Base-by-base conservation (phyloP, 2,329 filamentous ascomycete genomes). In the Cladosporium cucumerinum region DNA sequence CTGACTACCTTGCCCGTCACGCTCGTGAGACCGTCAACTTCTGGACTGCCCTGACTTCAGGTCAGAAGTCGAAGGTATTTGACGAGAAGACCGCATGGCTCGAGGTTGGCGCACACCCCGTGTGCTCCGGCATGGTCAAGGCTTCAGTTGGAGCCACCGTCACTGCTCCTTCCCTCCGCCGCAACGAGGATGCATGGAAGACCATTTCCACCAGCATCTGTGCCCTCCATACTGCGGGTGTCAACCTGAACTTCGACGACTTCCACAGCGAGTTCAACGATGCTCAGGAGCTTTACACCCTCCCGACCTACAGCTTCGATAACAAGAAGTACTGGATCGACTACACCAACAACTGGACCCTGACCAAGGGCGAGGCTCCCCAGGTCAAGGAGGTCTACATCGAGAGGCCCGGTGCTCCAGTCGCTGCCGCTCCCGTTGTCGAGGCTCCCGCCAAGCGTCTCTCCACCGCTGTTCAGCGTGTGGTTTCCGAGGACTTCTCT, bases 31-130 rank as follows among this genome's bases (percentile, higher is more conserved):
- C 89, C 7, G 89, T 92, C 70, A 84, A 91, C 76, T 90, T 92
- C 77, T 81, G 84, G 66, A 84, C 82, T 57, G 89, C 86, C 8
- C 78, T 93, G 1, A 78, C 84, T 16, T 81, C 81, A 46, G 87
- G 86, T 8, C 83, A 86, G 71, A 79, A 84, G 58, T 79, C 82
- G n/a, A 84, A 83, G 66, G 76, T 83, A 18, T 85, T 90, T 55
- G 83, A 88, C 67, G 85, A 87, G 68, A 86, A 87, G 77, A 89
- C 88, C 6, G 82, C 87, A 32, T 92, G 86, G 85, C 79, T 93
- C 64, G 90, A 93, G 74, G 79, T 92, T 68, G 90, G 90, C n/a
- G 89, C 89, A 43, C 87, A 91, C 71, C 88, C 89, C 0, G 85
- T 92, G 16, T 89, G 86, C 75, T 82, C 84, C 52, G 84, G 84